Evolutionary conservation across 1,284 basidiomycete genomes (phyloP), one percentile per base, ranked within the genome.

Genomic region (Rugosomyces carneus): DNA sequence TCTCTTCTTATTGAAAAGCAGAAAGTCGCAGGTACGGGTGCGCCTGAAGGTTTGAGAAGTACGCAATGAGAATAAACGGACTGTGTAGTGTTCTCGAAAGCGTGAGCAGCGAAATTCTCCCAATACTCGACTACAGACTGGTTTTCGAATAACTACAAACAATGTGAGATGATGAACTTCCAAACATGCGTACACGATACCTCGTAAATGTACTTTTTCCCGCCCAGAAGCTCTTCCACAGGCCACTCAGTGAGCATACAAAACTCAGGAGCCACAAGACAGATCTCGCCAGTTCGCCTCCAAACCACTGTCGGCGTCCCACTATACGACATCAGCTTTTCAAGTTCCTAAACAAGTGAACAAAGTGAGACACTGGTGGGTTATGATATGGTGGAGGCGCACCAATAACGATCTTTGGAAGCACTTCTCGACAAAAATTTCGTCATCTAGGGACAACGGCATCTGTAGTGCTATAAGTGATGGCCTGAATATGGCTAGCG

Each of bases 251-350:
- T 93, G 50, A 99, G 73, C 76, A 93, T 87, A 64, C 88, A 93
- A 62, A 99, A 99, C 67, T 99, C 94, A 1, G 93, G 88, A 0
- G 94, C 93, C 37, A 95, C 95, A 36, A 96, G 82, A 60, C 92
- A 94, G 31, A 99, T 93, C 70, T 99, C 96, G 60, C 95, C 95
- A 13, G 96, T 99, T 40, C 95, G 76, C 24, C 95, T 83, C 95
- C 95, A 99, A 1, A 97, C 90, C n/a, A 96, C 93, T 0, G 95
- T 99, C 1, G 95, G 96, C n/a, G 96, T 99, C 4, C 95, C 96
- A 51, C 89, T 94, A 65, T 93, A 96, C 36, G 91, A 93, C 53
- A 99, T 95, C 52, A 98, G 76, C 67, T 97, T 97, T 64, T 97
- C 93, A 47, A 97, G 79, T 73, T 98, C 93, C 90, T 93, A 57